Percentiles rank a stretch among this genome's conserved stretches.
Conservation (phyloP, 2,329 filamentous ascomycete genomes). For the Cucurbitaria berberidis region DNA sequence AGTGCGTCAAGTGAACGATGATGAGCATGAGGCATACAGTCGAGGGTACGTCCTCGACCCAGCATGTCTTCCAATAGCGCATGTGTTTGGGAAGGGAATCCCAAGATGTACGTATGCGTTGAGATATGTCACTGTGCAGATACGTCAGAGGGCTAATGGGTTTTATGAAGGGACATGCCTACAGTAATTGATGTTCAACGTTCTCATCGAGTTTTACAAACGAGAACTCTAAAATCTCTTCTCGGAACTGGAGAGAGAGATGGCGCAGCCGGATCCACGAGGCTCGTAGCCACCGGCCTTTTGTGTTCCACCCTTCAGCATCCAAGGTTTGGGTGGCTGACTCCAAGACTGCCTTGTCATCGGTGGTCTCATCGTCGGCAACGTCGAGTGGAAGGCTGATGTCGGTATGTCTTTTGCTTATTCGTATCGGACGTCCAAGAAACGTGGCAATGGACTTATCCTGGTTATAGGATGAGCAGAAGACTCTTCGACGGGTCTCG, state of each 20-base stretch:
- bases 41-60: constrained; percentile 33
- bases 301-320: constrained; percentile 50
- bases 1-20: constrained; percentile 39
- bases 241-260: constrained; percentile 33
- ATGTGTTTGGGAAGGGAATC: constrained; percentile 35
- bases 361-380: constrained; percentile 34
- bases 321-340: constrained; percentile 31
- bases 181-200: constrained; percentile 30
- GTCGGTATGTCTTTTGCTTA: constrained; percentile 40
- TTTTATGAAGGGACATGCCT: neutral
- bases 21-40: constrained; percentile 44
- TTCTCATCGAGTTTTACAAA: constrained; percentile 27
- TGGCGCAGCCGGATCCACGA: constrained; percentile 38
- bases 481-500: constrained; percentile 38
- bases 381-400: constrained; percentile 39
- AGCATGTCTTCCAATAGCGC: constrained; percentile 38
- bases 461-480: constrained; percentile 37
- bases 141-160: neutral
- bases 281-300: constrained; percentile 30
- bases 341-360: constrained; percentile 20
- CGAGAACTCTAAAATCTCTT: constrained; percentile 43
- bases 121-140: constrained; percentile 31
- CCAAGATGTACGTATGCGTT: constrained; percentile 36
- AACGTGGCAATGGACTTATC: constrained; percentile 46
- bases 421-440: constrained; percentile 40